phyloP scores from a whole-genome alignment of 2,329 filamentous ascomycete species.

The Ilyonectria mors-panacis region DNA sequence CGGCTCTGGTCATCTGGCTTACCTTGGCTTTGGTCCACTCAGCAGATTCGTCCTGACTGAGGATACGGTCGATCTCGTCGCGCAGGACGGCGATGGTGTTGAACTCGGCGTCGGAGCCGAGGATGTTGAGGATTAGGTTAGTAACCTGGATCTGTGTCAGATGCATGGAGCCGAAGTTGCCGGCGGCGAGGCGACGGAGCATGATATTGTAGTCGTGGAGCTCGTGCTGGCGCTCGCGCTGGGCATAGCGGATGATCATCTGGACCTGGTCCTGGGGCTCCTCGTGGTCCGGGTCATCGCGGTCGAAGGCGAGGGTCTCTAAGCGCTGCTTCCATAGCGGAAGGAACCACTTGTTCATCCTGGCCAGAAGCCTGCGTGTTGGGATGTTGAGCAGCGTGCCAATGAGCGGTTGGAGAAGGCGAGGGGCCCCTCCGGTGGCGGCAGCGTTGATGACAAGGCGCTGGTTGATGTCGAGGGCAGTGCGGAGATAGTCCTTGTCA shows the following conservation, averaged over 20 bases:
- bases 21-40: slow-evolving; percentile 59
- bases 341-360: slow-evolving; percentile 47
- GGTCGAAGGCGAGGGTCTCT: slow-evolving; percentile 1
- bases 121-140: slow-evolving; percentile 57
- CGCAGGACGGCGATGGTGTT: slow-evolving; percentile 56
- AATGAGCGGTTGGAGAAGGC: slow-evolving; percentile 50
- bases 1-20: slow-evolving; percentile 54
- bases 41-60: slow-evolving; percentile 42
- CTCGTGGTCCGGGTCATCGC: slow-evolving; percentile 30
- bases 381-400: slow-evolving; percentile 47
- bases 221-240: slow-evolving; percentile 56
- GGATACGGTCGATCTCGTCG: slow-evolving; percentile 53
- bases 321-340: slow-evolving; percentile 42
- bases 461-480: slow-evolving; percentile 49
- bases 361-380: slow-evolving; percentile 41
- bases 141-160: slow-evolving; percentile 57
- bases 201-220: slow-evolving; percentile 50
- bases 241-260: slow-evolving; percentile 58
- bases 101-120: slow-evolving; percentile 54
- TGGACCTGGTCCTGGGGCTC: slow-evolving; percentile 58
- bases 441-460: slow-evolving; percentile 53
- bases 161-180: slow-evolving; percentile 58
- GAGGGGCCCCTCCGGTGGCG: slow-evolving; percentile 49
- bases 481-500: slow-evolving; percentile 53
- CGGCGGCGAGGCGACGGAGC: slow-evolving; percentile 49